These are phyloP conservation scores for Plasmodium vivax DNA, from an alignment of 169 alveolate genomes.

Conservation along the genomic window DNA sequence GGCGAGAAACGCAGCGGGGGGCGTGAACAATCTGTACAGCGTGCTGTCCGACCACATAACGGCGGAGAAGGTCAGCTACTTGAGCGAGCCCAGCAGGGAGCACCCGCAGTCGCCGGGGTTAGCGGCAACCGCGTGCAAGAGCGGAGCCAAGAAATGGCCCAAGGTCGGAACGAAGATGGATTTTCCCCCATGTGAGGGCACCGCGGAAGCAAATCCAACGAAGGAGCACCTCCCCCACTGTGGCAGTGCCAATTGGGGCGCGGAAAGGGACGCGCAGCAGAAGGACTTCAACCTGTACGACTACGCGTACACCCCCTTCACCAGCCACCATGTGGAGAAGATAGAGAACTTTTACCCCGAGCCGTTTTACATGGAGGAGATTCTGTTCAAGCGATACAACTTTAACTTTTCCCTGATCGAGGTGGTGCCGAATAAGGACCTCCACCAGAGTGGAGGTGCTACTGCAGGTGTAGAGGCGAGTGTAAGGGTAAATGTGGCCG, in stretches of 20 bases:
- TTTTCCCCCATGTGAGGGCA: background rate
- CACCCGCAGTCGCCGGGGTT: background rate
- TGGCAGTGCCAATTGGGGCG: background rate
- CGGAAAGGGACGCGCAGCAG: background rate
- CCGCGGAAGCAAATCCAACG: background rate
- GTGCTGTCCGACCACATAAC: constrained; percentile 59
- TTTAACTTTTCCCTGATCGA: constrained; percentile 33
- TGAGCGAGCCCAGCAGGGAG: constrained; percentile 1
- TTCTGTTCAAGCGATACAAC: constrained; percentile 44
- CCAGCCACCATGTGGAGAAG: constrained; percentile 18
- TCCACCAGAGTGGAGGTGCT: background rate
- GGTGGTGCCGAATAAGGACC: constrained; percentile 18
- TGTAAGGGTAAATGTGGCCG: background rate
- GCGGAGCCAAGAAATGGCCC: background rate
- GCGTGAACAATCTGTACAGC: constrained; percentile 2
- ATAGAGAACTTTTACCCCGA: constrained; percentile 34
- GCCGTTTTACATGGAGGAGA: constrained; percentile 59
- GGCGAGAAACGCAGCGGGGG: background rate
- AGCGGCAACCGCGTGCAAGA: background rate
- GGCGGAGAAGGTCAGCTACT: constrained; percentile 48
- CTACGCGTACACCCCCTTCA: constrained; percentile 39
- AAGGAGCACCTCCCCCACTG: background rate
- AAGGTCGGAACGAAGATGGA: background rate
- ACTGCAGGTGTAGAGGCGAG: background rate
- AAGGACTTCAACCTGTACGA: constrained; percentile 34